Evolutionary conservation across 805 yeast genomes (phyloP).

Genomic region (Teunomyces funiuensis): DNA sequence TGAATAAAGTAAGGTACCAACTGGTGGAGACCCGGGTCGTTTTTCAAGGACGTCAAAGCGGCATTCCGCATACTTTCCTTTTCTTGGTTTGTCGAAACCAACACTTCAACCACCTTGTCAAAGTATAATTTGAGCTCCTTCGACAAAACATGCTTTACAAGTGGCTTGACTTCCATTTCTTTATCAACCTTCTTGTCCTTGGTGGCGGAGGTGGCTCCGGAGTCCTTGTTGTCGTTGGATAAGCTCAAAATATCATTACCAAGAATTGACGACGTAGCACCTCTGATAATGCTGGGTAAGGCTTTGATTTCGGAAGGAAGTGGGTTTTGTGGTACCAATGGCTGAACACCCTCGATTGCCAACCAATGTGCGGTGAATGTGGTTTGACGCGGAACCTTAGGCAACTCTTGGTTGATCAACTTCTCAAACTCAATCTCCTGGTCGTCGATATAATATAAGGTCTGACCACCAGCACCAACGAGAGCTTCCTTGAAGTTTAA

Average conservation of each 20-base stretch:
- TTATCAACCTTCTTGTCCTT: conserved; percentile 37
- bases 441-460: conserved; percentile 88
- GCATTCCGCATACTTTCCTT: conserved; percentile 65
- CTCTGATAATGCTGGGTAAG: conserved; percentile 76
- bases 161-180: conserved; percentile 71
- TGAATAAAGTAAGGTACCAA: conserved; percentile 95
- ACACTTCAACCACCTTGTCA: conserved; percentile 82
- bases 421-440: conserved; percentile 92
- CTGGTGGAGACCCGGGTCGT: conserved; percentile 96
- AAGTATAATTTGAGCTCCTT: conserved; percentile 92
- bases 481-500: conserved; percentile 82
- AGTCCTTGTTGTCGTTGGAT: conserved; percentile 41
- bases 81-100: conserved; percentile 57
- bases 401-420: conserved; percentile 88
- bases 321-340: conserved; percentile 96
- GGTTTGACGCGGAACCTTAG: conserved; percentile 89
- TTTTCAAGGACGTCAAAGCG: conserved; percentile 78
- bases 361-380: conserved; percentile 96
- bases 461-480: conserved; percentile 84
- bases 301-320: conserved; percentile 73
- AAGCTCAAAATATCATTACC: conserved; percentile 39
- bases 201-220: conserved; percentile 29
- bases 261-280: conserved; percentile 61
- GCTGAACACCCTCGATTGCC: conserved; percentile 98
- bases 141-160: conserved; percentile 92